Evolutionary conservation across 805 yeast genomes (phyloP).

Genomic region (Pichia rugopelliculosa): DNA sequence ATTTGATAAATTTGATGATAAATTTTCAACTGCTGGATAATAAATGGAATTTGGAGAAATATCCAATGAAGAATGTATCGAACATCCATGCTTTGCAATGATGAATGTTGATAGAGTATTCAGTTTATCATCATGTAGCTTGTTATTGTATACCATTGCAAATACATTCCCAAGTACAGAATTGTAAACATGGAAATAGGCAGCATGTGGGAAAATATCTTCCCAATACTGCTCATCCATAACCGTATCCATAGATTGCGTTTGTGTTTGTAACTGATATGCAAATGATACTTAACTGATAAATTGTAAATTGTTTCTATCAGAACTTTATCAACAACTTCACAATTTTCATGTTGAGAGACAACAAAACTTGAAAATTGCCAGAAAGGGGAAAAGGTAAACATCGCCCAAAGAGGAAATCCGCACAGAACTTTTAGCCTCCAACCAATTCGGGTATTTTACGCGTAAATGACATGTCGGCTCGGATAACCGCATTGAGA

Average conservation of each 20-base stretch:
- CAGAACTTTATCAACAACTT: background rate
- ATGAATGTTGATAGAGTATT: conserved; percentile 41
- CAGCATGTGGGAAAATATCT: conserved; percentile 39
- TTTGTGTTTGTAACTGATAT: conserved; percentile 1
- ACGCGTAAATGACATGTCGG: too few relatives aligned
- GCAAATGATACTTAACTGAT: too few relatives aligned
- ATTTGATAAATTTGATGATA: conserved; percentile 39
- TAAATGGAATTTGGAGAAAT: conserved; percentile 55
- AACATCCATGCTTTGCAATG: conserved; percentile 59
- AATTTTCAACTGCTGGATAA: conserved; percentile 71
- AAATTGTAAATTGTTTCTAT: too few relatives aligned
- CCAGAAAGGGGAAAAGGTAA: background rate
- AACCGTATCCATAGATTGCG: conserved; percentile 11
- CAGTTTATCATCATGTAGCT: conserved; percentile 26
- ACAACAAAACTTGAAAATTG: background rate
- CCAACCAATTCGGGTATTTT: background rate
- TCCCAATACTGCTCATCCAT: conserved; percentile 32
- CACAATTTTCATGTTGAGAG: background rate
- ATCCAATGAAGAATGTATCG: conserved; percentile 51
- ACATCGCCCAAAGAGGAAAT: background rate
- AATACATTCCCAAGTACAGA: conserved; percentile 38
- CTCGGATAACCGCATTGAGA: too few relatives aligned
- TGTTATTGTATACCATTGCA: conserved; percentile 42
- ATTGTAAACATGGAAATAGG: conserved; percentile 47
- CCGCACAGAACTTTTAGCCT: too few relatives aligned